Conservation (phyloP, 2,329 filamentous ascomycete species). For the Trichoderma semiorbis region DNA sequence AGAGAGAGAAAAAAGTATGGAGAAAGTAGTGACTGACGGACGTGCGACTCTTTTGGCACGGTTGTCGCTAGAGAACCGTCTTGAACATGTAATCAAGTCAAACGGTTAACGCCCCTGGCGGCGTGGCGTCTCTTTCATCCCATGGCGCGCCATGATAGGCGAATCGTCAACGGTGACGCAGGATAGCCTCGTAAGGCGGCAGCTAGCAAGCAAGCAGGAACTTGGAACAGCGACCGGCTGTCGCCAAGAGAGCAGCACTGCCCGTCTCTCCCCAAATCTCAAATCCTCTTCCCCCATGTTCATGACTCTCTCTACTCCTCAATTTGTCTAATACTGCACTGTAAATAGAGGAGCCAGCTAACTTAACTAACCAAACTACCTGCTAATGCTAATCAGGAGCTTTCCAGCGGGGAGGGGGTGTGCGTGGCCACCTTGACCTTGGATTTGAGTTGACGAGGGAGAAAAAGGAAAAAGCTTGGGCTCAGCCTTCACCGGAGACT, state of each 20-base stretch:
- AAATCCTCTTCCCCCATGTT: not conserved
- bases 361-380: not conserved
- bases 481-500: conserved; percentile 16
- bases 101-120: conserved; percentile 16
- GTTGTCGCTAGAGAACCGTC: not conserved
- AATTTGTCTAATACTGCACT: not conserved
- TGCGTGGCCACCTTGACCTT: not conserved
- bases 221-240: not conserved
- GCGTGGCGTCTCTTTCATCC: conserved; percentile 16
- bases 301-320: not conserved
- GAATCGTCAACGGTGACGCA: conserved; percentile 9
- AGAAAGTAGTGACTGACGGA: not conserved
- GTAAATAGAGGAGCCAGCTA: not conserved
- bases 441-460: not conserved
- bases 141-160: conserved; percentile 13
- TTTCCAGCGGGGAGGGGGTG: not conserved
- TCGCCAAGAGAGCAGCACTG: not conserved
- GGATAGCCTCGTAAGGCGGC: conserved; percentile 17
- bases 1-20: not conserved
- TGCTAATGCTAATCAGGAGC: not conserved
- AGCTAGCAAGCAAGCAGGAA: not conserved
- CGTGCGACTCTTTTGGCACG: not conserved
- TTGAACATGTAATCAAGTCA: conserved; percentile 1
- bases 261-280: not conserved
- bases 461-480: not conserved